Evolutionary conservation across 768 basidiomycete species (phyloP).

Genomic region (Peribolospora baueri): DNA sequence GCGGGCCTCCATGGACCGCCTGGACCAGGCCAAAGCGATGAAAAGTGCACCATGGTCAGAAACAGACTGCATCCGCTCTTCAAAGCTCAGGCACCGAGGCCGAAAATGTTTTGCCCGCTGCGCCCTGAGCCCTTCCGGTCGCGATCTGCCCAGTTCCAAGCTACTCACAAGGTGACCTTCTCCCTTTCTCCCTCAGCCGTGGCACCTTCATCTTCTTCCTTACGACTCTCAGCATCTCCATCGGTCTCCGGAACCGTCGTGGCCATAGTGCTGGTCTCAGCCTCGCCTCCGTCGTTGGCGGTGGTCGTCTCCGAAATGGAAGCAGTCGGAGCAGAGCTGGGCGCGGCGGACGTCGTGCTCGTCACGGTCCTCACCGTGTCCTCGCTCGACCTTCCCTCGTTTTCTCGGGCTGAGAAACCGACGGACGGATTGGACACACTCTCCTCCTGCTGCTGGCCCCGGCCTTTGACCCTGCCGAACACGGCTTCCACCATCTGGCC

Average conservation of each 20-base stretch:
- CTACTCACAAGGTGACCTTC: constrained; percentile 6
- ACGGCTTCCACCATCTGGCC: constrained; percentile 97
- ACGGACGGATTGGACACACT: not conserved
- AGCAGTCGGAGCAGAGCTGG: not conserved
- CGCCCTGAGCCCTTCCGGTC: constrained; percentile 5
- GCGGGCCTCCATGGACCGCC: too few relatives aligned
- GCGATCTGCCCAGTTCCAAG: not conserved
- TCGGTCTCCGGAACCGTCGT: constrained; percentile 3
- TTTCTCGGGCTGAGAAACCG: not conserved
- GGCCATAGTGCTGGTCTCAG: not conserved
- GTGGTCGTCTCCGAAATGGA: too few relatives aligned
- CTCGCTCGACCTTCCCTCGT: not conserved
- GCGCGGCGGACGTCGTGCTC: constrained; percentile 2
- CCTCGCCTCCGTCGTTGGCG: not conserved
- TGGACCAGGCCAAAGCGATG: too few relatives aligned
- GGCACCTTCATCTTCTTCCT: not conserved
- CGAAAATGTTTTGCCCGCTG: too few relatives aligned
- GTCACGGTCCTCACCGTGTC: not conserved
- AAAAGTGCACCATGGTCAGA: too few relatives aligned
- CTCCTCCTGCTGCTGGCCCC: constrained; percentile 4
- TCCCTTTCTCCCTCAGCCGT: not conserved
- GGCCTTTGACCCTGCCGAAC: constrained; percentile 36
- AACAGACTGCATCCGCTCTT: too few relatives aligned
- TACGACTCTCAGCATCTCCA: constrained; percentile 5
- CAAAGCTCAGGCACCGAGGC: too few relatives aligned